Evolutionary conservation across 2,329 filamentous ascomycete species (phyloP), one percentile per base, ranked within the genome.

Genomic region (Aspergillus puulaauensis): DNA sequence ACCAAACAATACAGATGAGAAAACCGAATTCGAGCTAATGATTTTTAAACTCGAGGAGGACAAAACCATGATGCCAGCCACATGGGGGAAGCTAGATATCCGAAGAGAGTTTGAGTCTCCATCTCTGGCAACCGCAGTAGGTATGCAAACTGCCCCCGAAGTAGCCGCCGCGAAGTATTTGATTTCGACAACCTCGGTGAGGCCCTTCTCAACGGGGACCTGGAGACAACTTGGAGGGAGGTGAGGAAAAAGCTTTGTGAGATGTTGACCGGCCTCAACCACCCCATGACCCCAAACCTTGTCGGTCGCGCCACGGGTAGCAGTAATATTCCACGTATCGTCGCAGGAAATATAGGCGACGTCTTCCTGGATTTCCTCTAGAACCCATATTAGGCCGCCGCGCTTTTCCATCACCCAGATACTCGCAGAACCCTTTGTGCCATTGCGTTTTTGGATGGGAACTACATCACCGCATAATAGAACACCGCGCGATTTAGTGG

Each of bases 401-500:
- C 89, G 86, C 75, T 99, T 99, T 75, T 99, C 95, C 78, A 99
- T 99, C 3, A 99, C 95, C 95, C 95, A 99, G 40, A 99, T 79
- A 75, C 93, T 98, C 39, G 95, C 95, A 57, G 95, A 93, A 2
- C 95, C 95, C 4, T 89, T 93, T 11, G 89, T 85, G 4, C 95
- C 95, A 68, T 99, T 96, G 60, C 95, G 86, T 76, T 98, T 99
- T 72, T 93, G 90, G 59, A 99, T 99, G 0, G 95, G 95, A 17
- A 99, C 91, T n/a, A 99, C 93, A 72, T 99, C 95, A 44, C 95
- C 95, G 66, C 95, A 99, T 1, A 99, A 82, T 52, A 99, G 76
- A 24, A 99, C 95, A 3, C 93, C 93, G 66, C 92, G 84, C 23
- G 91, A 96, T 63, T 90, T 92, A 66, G 84, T 89, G 64, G 83